Evolutionary conservation across 345 rosid species (phyloP), one percentile per base, ranked within the genome.

Genomic region (Corchorus olitorius): DNA sequence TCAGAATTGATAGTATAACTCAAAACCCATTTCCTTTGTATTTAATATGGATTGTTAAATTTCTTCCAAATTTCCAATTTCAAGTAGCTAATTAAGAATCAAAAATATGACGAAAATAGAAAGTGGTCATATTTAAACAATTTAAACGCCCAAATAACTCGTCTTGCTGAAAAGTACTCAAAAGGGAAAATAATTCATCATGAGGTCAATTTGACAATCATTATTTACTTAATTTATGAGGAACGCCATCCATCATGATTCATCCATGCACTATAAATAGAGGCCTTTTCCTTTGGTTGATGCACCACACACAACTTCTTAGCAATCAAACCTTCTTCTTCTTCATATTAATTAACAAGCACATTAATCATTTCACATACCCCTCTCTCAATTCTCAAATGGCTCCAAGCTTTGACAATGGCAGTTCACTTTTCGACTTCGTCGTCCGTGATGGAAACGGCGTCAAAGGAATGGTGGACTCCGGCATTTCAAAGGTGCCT

Each of bases 381-480:
- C 27, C 1, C 22, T 17, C 27, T 27, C 27, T 27, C 27, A 27
- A 27, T 27, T 4, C 41, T 11, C 41, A 48, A 68, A 68, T 68
- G 72, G 72, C 72, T 22, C 72, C 72, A 48, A 68, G 56, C 15
- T 68, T 68, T 27, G 72, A 67, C 6, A 13, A 67, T 6, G 72
- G 34, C 19, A 67, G 12, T 8, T 46, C 55, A 6, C 72, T 46
- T 27, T 68, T 48, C 17, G 48, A 68, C 56, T 68, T 68, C 8
- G 41, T 49, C 33, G 72, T 68, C 56, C 72, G 56, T 1, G 72
- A 66, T 12, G 71, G 71, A 22, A 66, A 66, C 6, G 71, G 71
- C 19, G 71, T 66, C 37, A 66, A 66, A 27, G 72, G 56, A 68
- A 22, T 68, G 8, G 72, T 68, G 56, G 72, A 68, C 13, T 68